Evolutionary conservation across 2,329 filamentous ascomycete genomes (phyloP), one percentile per base, ranked within the genome.

Genomic region (Penicillium sp.): DNA sequence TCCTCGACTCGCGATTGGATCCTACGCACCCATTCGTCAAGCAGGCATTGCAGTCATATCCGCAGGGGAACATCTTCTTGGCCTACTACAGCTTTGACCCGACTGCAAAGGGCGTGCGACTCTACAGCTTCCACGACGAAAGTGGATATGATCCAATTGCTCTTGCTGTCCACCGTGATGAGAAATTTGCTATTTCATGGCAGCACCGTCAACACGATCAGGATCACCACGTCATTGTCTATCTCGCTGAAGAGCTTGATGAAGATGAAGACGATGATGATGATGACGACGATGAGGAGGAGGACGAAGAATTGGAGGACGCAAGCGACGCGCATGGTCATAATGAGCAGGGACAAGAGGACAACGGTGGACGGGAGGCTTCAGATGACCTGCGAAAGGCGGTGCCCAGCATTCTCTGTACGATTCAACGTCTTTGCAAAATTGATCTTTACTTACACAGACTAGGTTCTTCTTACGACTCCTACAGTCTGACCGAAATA

Each of bases 161-260:
- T 35, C 55, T 78, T 49, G 70, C 72, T 8, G 66, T 59, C 10
- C 45, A 65, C 28, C n/a, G 38, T 6, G 48, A 56, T 25, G 56
- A 64, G n/a, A 64, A 58, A 6, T 76, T 78, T 69, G 76, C 71
- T 1, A 76, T 78, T 40, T 76, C 73, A n/a, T 78, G 76, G 76
- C 71, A 72, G 52, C 69, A 76, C 61, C 14, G 22, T 33, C 52
- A 64, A 6, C 65, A 70, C 14, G 38, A 46, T 8, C 25, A 60
- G 33, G 62, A 69, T 11, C 58, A 72, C 58, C 66, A 71, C 22
- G 75, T 78, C 11, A 52, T 72, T 11, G 60, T 75, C n/a, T 77
- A 78, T 55, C 66, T 52, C 16, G n/a, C 40, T 25, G 52, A 33
- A 4, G 56, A 43, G 13, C 10, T 7, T 19, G 53, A 37, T n/a